Percentiles rank a stretch among this genome's conserved stretches.
phyloP scores from a whole-genome alignment of 2,329 filamentous ascomycete species.

The Emergomyces orientalis region DNA sequence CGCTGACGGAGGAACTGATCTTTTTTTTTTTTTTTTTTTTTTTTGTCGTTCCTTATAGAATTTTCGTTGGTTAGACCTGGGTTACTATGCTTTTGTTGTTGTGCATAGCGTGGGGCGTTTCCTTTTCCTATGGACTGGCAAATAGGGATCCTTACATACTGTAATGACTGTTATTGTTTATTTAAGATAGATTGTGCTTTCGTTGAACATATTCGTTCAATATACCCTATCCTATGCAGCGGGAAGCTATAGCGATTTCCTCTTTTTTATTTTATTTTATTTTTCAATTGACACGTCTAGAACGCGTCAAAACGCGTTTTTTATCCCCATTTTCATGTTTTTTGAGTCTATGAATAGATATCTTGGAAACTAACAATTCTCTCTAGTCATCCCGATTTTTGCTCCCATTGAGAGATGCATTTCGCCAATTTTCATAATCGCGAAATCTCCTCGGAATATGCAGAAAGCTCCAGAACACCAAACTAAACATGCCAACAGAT shows the following conservation, averaged over 20 bases:
- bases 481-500: not conserved
- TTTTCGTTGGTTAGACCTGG: not conserved
- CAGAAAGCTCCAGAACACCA: not conserved
- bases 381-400: not conserved
- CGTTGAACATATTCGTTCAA: not conserved
- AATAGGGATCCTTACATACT: not conserved
- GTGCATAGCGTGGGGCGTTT: slow-evolving; percentile 3
- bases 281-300: not conserved
- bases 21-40: not conserved
- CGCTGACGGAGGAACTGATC: not conserved
- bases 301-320: not conserved
- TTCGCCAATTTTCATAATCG: not conserved
- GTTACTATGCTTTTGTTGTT: not conserved
- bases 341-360: not conserved
- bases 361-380: not conserved
- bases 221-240: not conserved
- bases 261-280: not conserved
- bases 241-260: too few relatives aligned
- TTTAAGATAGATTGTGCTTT: not conserved
- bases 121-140: not conserved
- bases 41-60: not conserved
- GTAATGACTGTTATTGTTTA: not conserved
- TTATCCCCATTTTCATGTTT: not conserved
- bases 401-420: not conserved
- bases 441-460: not conserved